Percentiles rank a stretch among this genome's conserved stretches.
Evolutionary conservation across 176 grass and related monocot genomes (phyloP).

Genomic region (Cenchrus purpureus): DNA sequence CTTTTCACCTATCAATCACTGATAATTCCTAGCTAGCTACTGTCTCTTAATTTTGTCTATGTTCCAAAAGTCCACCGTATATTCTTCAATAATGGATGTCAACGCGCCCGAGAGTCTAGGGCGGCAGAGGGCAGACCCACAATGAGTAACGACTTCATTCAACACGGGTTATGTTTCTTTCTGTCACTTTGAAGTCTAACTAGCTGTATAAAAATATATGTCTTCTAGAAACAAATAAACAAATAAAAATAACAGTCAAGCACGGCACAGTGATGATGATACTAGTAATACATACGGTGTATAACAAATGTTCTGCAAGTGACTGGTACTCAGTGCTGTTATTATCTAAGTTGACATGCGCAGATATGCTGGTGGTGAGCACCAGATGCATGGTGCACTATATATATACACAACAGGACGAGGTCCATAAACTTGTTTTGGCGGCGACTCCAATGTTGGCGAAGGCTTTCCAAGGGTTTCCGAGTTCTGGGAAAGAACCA

Average conservation of each 20-base stretch:
- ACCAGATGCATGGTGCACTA: not conserved
- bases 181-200: not conserved
- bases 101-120: not conserved
- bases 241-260: not conserved
- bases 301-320: not conserved
- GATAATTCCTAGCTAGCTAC: too few relatives aligned
- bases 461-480: too few relatives aligned
- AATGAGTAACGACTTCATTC: not conserved
- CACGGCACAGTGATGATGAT: not conserved
- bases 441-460: too few relatives aligned
- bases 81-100: not conserved
- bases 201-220: not conserved
- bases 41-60: too few relatives aligned
- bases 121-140: not conserved
- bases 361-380: not conserved
- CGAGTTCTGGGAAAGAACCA: too few relatives aligned
- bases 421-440: too few relatives aligned
- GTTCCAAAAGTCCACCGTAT: not conserved
- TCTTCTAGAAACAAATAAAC: conserved; percentile 9
- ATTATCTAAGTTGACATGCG: not conserved
- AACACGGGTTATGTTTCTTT: not conserved
- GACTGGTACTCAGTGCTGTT: not conserved
- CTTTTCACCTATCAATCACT: too few relatives aligned
- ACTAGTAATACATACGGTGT: too few relatives aligned
- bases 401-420: too few relatives aligned